Percentiles rank a stretch among this genome's conserved stretches.
Conservation (phyloP, 106 monocot genomes). For the Dendrobium huoshanense region DNA sequence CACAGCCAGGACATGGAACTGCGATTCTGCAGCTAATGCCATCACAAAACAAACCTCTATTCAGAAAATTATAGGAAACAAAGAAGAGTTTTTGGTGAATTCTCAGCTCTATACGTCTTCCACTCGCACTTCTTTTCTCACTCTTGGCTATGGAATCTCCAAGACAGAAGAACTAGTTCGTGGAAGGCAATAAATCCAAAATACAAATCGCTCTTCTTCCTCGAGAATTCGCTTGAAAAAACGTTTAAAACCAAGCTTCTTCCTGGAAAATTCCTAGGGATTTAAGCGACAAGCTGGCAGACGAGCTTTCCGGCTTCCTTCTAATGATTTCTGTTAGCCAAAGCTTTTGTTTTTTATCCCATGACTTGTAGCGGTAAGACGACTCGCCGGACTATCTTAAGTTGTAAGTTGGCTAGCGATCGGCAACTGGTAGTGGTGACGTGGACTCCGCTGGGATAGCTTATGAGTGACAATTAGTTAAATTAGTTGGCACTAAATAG, state of each 20-base stretch:
- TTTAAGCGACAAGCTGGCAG: neutral
- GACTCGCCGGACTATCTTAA: neutral
- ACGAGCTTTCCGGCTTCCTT: neutral
- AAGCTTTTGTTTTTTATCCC: neutral
- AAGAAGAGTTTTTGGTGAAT: neutral
- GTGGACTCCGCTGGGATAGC: no score
- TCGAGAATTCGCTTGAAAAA: neutral
- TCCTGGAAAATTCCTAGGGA: neutral
- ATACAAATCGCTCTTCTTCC: neutral
- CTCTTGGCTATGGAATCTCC: neutral
- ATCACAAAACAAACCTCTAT: neutral
- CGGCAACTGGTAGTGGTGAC: no score
- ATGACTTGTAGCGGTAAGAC: neutral
- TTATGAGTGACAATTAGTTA: no score
- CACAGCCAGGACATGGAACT: constrained; percentile 51
- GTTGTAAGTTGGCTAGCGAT: no score
- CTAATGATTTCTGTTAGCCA: neutral
- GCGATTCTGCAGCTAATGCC: constrained; percentile 13
- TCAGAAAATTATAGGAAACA: neutral
- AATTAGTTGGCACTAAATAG: no score
- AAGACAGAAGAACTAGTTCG: neutral
- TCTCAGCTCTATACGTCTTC: neutral
- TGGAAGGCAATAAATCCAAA: neutral
- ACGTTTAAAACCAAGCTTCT: neutral
- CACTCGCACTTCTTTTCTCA: neutral